Evolutionary conservation across 192 early-diverging fungal genomes (phyloP).

Genomic region (Endogone sp.): DNA sequence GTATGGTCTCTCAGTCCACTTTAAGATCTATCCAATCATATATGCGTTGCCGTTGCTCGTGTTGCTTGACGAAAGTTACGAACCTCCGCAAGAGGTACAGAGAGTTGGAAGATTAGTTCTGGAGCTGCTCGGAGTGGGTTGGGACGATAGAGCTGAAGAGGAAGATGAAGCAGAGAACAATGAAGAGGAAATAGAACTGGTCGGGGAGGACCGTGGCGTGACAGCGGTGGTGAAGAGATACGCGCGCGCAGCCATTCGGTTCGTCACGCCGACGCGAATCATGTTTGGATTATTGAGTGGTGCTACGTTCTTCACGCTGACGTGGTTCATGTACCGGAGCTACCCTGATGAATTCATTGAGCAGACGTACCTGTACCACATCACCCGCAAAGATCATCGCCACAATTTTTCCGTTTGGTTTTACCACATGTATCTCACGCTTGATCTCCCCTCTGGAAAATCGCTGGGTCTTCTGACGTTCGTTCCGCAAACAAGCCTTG

Average conservation of each 20-base stretch:
- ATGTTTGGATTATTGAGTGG: conserved; percentile 63
- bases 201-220: neutral
- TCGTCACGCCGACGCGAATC: conserved; percentile 52
- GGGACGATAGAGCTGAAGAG: too few relatives aligned
- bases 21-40: conserved; percentile 98
- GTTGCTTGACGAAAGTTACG: conserved; percentile 49
- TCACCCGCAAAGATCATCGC: conserved; percentile 94
- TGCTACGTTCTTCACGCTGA: conserved; percentile 56
- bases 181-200: conserved; percentile 6
- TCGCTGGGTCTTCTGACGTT: conserved; percentile 70
- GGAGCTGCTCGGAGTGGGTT: neutral
- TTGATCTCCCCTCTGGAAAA: conserved; percentile 22
- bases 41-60: conserved; percentile 83
- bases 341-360: conserved; percentile 86
- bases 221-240: neutral
- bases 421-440: conserved; percentile 87
- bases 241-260: conserved; percentile 8
- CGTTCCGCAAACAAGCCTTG: conserved; percentile 75
- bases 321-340: conserved; percentile 62
- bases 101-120: neutral
- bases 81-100: conserved; percentile 6
- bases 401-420: conserved; percentile 99
- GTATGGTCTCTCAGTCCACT: conserved; percentile 92
- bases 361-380: conserved; percentile 92
- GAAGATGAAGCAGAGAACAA: conserved; percentile 2